Evolutionary conservation across 1,139 yeast species (phyloP).

Genomic region (Tardiomyces blankii): DNA sequence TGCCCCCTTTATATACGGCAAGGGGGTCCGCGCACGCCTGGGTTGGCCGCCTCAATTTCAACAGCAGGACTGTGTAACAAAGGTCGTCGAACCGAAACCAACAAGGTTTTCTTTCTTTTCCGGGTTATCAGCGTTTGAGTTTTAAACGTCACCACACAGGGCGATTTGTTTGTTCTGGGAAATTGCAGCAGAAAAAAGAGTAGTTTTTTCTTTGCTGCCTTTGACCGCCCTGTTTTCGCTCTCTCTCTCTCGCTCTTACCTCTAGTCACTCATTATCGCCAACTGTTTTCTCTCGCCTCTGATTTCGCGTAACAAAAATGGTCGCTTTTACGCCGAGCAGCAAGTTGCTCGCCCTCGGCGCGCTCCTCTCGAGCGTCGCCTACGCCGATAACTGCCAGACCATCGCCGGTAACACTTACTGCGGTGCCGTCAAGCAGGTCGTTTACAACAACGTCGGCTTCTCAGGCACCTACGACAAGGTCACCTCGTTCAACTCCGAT

Average conservation of each 20-base stretch:
- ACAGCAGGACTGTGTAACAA: no score
- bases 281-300: not conserved
- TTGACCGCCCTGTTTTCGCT: not conserved
- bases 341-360: not conserved
- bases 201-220: not conserved
- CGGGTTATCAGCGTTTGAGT: no score
- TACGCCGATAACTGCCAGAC: constrained; percentile 16
- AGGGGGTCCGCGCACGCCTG: not conserved
- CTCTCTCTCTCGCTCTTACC: not conserved
- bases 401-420: constrained; percentile 67
- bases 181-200: not conserved
- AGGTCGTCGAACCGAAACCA: no score
- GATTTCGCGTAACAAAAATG: not conserved
- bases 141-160: no score
- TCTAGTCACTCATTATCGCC: not conserved
- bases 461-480: constrained; percentile 66
- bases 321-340: not conserved
- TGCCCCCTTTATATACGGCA: not conserved
- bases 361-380: constrained; percentile 12
- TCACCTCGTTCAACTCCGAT: constrained; percentile 56
- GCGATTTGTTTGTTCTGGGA: not conserved
- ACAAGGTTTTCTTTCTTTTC: no score
- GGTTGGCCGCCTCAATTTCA: no score
- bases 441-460: constrained; percentile 65
- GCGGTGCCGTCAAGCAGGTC: constrained; percentile 57